Conservation (phyloP, 2,329 filamentous ascomycete genomes). For the Microcera coccophila region DNA sequence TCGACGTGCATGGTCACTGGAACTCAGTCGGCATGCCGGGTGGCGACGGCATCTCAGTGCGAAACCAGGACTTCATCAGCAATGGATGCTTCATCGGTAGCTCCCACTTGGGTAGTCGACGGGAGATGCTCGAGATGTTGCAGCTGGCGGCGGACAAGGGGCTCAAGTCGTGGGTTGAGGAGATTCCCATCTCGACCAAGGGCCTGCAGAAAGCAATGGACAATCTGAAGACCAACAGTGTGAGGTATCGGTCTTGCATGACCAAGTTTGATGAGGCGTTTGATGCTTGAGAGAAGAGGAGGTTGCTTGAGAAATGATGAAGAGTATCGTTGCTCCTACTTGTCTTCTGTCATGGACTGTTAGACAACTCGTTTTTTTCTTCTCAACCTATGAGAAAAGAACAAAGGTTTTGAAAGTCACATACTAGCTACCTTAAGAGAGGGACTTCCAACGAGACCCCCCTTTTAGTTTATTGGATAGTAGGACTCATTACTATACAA, state of each 20-base stretch:
- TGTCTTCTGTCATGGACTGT: no score
- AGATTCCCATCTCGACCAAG: slow-evolving; percentile 68
- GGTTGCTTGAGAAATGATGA: background rate
- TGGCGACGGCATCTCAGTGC: slow-evolving; percentile 66
- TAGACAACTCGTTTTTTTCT: no score
- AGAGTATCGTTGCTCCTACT: background rate
- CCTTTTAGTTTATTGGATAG: no score
- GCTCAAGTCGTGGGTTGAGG: slow-evolving; percentile 66
- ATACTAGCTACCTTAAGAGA: no score
- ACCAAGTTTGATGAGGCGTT: slow-evolving; percentile 67
- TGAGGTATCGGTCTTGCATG: slow-evolving; percentile 73
- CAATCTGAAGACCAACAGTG: slow-evolving; percentile 65
- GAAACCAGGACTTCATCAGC: slow-evolving; percentile 67
- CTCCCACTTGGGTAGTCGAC: slow-evolving; percentile 66
- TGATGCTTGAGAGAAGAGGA: slow-evolving; percentile 38
- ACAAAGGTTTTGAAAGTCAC: no score
- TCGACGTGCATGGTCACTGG: slow-evolving; percentile 79
- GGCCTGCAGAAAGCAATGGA: slow-evolving; percentile 67
- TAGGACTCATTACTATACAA: no score
- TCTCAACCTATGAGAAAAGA: no score
- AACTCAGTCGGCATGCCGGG: slow-evolving; percentile 77
- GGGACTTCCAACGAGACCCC: no score
- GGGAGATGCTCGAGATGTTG: slow-evolving; percentile 69
- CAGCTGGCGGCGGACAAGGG: slow-evolving; percentile 66
- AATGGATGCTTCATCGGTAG: slow-evolving; percentile 73